phyloP scores from a whole-genome alignment of 2,329 filamentous ascomycete species.

The Trichophyton benhamiae region DNA sequence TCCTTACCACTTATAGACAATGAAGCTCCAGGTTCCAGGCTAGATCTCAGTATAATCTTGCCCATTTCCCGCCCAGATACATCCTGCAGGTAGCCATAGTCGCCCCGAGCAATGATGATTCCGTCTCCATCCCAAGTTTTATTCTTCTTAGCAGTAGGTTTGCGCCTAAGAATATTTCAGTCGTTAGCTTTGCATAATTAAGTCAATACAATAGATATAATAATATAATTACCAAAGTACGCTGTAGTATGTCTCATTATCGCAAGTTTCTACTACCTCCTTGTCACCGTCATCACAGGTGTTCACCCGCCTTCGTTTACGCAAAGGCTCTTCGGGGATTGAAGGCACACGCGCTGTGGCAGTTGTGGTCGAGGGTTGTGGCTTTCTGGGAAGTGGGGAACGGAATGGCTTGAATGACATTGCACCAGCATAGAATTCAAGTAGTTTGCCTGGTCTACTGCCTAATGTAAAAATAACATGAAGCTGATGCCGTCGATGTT shows the following conservation, averaged over 20 bases:
- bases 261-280: neutral
- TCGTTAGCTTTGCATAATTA: slow-evolving; percentile 1
- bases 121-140: slow-evolving; percentile 69
- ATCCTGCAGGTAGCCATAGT: slow-evolving; percentile 50
- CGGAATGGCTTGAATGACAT: slow-evolving; percentile 30
- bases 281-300: slow-evolving; percentile 12
- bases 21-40: slow-evolving; percentile 47
- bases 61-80: slow-evolving; percentile 53
- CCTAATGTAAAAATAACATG: no score
- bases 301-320: slow-evolving; percentile 28
- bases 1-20: slow-evolving; percentile 56
- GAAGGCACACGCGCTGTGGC: neutral
- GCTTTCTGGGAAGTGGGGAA: slow-evolving; percentile 32
- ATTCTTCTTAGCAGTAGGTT: slow-evolving; percentile 58
- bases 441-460: no score
- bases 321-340: slow-evolving; percentile 13
- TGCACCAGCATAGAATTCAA: neutral
- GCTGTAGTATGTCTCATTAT: slow-evolving; percentile 32
- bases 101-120: slow-evolving; percentile 45
- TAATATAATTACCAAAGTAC: slow-evolving; percentile 32
- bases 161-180: slow-evolving; percentile 40
- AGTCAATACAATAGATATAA: neutral
- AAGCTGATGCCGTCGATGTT: no score
- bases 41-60: slow-evolving; percentile 42
- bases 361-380: neutral